Conservation (phyloP, 345 rosid species). For the Schrenkiella parvula region DNA sequence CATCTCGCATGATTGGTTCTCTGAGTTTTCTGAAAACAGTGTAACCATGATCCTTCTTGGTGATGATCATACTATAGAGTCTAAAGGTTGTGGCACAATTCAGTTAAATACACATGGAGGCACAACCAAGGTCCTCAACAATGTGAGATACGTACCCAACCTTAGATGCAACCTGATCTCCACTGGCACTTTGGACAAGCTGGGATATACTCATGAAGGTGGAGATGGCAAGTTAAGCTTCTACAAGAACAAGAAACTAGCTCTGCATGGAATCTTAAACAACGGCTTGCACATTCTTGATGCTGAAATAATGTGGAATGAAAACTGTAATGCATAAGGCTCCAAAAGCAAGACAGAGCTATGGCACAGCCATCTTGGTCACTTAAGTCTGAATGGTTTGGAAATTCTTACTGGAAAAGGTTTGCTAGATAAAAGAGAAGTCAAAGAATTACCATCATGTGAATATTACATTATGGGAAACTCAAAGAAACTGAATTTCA, state of each 20-base stretch:
- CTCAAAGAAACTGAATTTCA: too few relatives aligned
- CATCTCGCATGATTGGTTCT: not conserved
- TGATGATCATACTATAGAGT: not conserved
- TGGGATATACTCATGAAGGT: not conserved
- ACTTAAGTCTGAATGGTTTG: too few relatives aligned
- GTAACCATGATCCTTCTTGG: accelerated
- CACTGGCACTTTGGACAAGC: not conserved
- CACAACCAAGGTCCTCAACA: accelerated
- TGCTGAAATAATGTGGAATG: not conserved
- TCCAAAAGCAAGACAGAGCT: too few relatives aligned
- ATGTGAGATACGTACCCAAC: not conserved
- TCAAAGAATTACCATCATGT: too few relatives aligned
- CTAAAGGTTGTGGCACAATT: accelerated
- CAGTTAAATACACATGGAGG: not conserved
- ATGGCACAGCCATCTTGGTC: too few relatives aligned
- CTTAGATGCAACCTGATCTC: too few relatives aligned
- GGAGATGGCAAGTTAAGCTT: not conserved
- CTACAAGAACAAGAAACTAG: not conserved
- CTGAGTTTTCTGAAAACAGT: accelerated
- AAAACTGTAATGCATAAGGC: too few relatives aligned
- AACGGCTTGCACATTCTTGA: not conserved
- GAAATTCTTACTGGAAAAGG: too few relatives aligned
- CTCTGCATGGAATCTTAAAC: accelerated
- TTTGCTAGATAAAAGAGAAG: too few relatives aligned
- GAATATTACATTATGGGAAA: too few relatives aligned